Evolutionary conservation across 1,139 yeast species (phyloP).

Genomic region (Geotrichum phurueaensis): DNA sequence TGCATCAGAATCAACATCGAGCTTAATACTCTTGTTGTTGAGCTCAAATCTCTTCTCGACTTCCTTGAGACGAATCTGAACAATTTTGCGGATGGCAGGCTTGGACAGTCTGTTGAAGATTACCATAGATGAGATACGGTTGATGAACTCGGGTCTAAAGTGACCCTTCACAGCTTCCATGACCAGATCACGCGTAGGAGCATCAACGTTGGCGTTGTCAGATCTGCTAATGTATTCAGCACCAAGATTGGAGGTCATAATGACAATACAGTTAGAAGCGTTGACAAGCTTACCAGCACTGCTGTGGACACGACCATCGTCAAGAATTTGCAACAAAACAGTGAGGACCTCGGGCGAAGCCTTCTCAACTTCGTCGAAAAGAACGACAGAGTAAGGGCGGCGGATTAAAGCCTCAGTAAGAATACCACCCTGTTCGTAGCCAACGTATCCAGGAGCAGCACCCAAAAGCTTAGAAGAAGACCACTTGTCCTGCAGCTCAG

Average conservation of each 20-base stretch:
- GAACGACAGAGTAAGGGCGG: constrained; percentile 88
- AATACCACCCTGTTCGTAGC: constrained; percentile 96
- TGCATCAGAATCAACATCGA: constrained; percentile 67
- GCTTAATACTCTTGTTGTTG: constrained; percentile 69
- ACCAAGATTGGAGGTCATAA: constrained; percentile 96
- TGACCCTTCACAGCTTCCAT: constrained; percentile 79
- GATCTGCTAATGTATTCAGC: constrained; percentile 73
- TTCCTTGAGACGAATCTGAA: constrained; percentile 73
- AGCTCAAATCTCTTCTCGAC: constrained; percentile 78
- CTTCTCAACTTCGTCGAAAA: constrained; percentile 95
- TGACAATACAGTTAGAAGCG: constrained; percentile 85
- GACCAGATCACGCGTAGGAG: constrained; percentile 14
- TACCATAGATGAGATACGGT: constrained; percentile 89
- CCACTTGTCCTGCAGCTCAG: constrained; percentile 92
- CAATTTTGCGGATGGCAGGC: constrained; percentile 89
- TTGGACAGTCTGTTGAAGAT: constrained; percentile 87
- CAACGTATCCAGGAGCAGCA: constrained; percentile 97
- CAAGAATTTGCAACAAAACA: constrained; percentile 80
- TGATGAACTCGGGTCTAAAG: constrained; percentile 95
- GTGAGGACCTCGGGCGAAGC: constrained; percentile 99
- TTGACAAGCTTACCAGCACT: constrained; percentile 91
- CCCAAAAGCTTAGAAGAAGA: constrained; percentile 92
- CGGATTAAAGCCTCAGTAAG: constrained; percentile 86
- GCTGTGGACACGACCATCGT: constrained; percentile 93
- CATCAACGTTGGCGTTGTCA: constrained; percentile 52